Conservation (phyloP, 2,329 filamentous ascomycete species). For the Claviceps sp. region DNA sequence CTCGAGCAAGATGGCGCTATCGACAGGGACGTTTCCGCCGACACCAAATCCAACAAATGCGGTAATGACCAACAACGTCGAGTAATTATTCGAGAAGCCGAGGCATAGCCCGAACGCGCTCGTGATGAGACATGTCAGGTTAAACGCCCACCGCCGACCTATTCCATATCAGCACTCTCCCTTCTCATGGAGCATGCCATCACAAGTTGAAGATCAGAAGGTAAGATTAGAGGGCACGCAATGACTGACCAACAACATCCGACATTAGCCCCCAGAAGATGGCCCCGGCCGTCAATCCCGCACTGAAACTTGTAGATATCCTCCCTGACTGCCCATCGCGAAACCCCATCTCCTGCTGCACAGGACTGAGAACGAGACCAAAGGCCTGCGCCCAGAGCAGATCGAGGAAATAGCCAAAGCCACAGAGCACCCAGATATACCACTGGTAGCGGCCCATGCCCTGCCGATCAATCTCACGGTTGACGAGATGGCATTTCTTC, state of each 20-base stretch:
- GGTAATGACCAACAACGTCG: constrained; percentile 36
- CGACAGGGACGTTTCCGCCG: constrained; percentile 41
- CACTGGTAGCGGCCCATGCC: constrained; percentile 42
- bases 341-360: constrained; percentile 45
- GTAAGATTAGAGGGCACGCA: neutral
- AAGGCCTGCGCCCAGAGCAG: constrained; percentile 46
- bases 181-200: no score
- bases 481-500: constrained; percentile 22
- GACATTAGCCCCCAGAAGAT: constrained; percentile 42
- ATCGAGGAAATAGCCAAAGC: constrained; percentile 42
- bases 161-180: neutral
- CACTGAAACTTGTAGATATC: constrained; percentile 40
- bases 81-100: constrained; percentile 34
- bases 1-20: constrained; percentile 41
- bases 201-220: no score
- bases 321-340: constrained; percentile 24
- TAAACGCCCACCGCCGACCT: constrained; percentile 41
- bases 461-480: constrained; percentile 34
- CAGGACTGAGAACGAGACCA: constrained; percentile 36
- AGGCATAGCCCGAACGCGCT: constrained; percentile 39
- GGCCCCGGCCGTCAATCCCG: constrained; percentile 30
- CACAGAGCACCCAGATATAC: constrained; percentile 37
- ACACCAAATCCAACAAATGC: constrained; percentile 40
- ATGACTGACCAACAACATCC: constrained; percentile 28
- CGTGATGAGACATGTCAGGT: constrained; percentile 40